phyloP scores from a whole-genome alignment of 805 yeast species.

The Monosporozyma solicola region DNA sequence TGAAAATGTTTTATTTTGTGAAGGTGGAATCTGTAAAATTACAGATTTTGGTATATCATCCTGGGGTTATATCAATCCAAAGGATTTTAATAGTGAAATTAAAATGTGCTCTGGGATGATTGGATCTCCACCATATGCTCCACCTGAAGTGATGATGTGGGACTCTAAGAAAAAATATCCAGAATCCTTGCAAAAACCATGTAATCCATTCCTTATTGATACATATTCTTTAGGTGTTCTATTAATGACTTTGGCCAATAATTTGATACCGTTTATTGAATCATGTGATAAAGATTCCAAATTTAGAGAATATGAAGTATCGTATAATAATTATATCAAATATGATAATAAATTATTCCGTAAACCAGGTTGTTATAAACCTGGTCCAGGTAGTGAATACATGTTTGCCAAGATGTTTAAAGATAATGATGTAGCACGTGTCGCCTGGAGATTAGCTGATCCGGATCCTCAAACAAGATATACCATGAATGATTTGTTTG shows the following conservation, averaged over 20 bases:
- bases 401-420: conserved; percentile 56
- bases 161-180: conserved; percentile 27
- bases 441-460: conserved; percentile 66
- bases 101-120: conserved; percentile 40
- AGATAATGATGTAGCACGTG: conserved; percentile 53
- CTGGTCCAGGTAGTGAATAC: conserved; percentile 67
- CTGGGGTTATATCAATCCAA: conserved; percentile 47
- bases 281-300: conserved; percentile 40
- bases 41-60: conserved; percentile 75
- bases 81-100: conserved; percentile 37
- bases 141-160: conserved; percentile 63
- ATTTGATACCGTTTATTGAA: conserved; percentile 50
- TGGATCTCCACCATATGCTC: conserved; percentile 75
- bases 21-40: conserved; percentile 52
- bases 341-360: conserved; percentile 41
- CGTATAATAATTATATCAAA: conserved; percentile 34
- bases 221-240: conserved; percentile 67
- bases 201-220: conserved; percentile 63
- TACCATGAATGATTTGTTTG: conserved; percentile 42
- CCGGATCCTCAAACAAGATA: conserved; percentile 49
- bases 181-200: conserved; percentile 30
- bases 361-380: conserved; percentile 34
- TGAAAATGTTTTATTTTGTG: conserved; percentile 55
- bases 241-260: conserved; percentile 49
- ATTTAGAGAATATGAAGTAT: conserved; percentile 47